Evolutionary conservation across 768 basidiomycete species (phyloP), one percentile per base, ranked within the genome.

Genomic region (Agrocybe praecox): DNA sequence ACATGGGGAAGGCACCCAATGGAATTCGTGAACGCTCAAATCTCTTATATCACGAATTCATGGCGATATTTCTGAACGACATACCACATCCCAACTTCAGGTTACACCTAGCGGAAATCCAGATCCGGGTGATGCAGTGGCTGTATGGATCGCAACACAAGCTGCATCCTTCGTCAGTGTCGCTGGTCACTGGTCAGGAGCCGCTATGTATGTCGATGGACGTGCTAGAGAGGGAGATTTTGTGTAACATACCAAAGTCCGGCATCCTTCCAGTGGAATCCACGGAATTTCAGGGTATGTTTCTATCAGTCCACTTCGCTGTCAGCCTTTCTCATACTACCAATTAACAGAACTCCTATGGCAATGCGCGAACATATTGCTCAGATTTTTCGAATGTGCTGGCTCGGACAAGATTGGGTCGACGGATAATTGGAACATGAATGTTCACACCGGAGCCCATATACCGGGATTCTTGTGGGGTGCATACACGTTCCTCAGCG

Each of bases 351-450:
- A 45, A 34, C 42, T 53, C 17, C 32, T 24, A 26, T 45, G 43
- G 52, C 52, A 53, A 34, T 53, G 44, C 32, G 21, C 52, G 3
- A 53, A 53, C 15, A 33, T 53, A 32, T 45, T 45, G 43, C 29
- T 17, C 43, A 45, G 24, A 14, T 52, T 26, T n/a, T 52, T 52
- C 22, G 51, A 52, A 26, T 43, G 44, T 43, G 43, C 42, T 19
- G 43, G 52, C 12, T 53, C 52, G 14, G 42, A 15, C 3, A 26
- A 11, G 24, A 29, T 29, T 29, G 9, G 26, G 4, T 29, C 26
- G 26, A 17, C 42, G 17, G 32, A 44, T 29, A 26, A 52, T 15
- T 45, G 11, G 52, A 29, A 43, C 11, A 15, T n/a, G 26, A 42
- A 45, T 17, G 26, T 53, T 19, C 52, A 53, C 18, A 32, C 52